Evolutionary conservation across 2,329 filamentous ascomycete species (phyloP), one percentile per base, ranked within the genome.

Genomic region (Furcasterigmium furcatum): DNA sequence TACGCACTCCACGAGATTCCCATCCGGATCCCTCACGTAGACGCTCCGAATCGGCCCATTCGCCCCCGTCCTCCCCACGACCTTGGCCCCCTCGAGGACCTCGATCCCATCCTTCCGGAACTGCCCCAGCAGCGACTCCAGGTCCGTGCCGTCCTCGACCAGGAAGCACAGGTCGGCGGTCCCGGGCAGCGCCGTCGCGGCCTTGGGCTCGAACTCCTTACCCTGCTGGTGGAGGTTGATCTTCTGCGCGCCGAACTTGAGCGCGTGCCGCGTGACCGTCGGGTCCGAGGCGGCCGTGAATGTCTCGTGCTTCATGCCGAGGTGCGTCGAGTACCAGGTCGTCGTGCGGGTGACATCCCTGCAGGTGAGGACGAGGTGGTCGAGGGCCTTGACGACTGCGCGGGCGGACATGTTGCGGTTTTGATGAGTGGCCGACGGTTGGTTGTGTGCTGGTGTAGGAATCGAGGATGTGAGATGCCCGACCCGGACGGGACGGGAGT

Each of bases 331-430:
- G 63, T 84, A 84, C 69, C 80, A 84, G 29, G 65, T 54, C 24
- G 74, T 65, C 0, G 77, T 80, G 9, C 62, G 62, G 5, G 67
- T 57, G 5, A 83, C 67, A 46, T 70, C 71, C 32, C 65, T 64
- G 49, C 79, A 79, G 2, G 80, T 84, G 16, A 84, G 67, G 48
- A 84, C 80, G 9, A 84, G 61, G 52, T 84, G 80, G 58, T 84
- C 80, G 13, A 84, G 65, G 9, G 77, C 72, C 42, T 63, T 69
- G 48, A 72, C 64, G 20, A 58, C 44, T 1, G 57, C 55, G 45
- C 46, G 34, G 4, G 46, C 41, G 34, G 34, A 16, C 34, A 36
- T 36, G 34, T 18, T 19, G 34, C 3, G 16, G 4, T 16, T 3
- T 19, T 3, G n/a, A n/a, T n/a, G n/a, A n/a, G n/a, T n/a, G n/a